These are phyloP conservation scores for Raffaelea albimanens DNA, from an alignment of 2,329 filamentous ascomycete species.

Conservation along the genomic window DNA sequence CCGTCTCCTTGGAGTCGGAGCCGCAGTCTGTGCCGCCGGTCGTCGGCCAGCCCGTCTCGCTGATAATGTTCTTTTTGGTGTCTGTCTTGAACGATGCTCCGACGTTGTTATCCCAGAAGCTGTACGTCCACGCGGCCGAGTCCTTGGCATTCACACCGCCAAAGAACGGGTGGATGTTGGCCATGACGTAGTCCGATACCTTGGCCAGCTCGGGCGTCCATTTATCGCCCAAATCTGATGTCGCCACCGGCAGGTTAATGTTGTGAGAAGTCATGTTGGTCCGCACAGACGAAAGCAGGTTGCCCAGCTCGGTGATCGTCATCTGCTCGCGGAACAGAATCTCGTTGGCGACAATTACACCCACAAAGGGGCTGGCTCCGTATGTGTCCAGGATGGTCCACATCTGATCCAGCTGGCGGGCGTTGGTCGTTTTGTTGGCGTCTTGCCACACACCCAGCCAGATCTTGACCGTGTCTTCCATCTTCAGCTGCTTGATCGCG, in stretches of 20 bases:
- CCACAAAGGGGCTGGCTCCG: conserved; percentile 60
- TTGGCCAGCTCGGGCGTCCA: conserved; percentile 64
- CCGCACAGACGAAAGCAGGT: conserved; percentile 58
- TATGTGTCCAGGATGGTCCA: conserved; percentile 71
- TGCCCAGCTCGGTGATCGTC: conserved; percentile 52
- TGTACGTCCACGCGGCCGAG: conserved; percentile 72
- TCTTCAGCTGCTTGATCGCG: conserved; percentile 62
- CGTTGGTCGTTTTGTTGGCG: conserved; percentile 71
- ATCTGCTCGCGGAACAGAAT: conserved; percentile 70
- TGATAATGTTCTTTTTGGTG: conserved; percentile 64
- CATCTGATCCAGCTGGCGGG: conserved; percentile 73
- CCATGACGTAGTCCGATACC: conserved; percentile 82
- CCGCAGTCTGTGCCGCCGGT: conserved; percentile 74
- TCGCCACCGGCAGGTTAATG: conserved; percentile 69
- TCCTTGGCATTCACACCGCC: conserved; percentile 59
- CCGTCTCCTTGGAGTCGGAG: conserved; percentile 27
- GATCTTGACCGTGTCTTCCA: conserved; percentile 68
- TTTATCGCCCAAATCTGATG: conserved; percentile 80
- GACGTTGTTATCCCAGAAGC: conserved; percentile 70
- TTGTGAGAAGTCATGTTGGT: conserved; percentile 59
- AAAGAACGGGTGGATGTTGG: conserved; percentile 96
- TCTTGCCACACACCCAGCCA: conserved; percentile 96
- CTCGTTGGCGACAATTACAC: conserved; percentile 75
- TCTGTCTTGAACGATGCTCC: conserved; percentile 54
- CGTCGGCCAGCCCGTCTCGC: conserved; percentile 87